Percentiles rank a stretch among this genome's conserved stretches.
Conservation (phyloP, 2,329 filamentous ascomycete species). For the Venturia carpophila region DNA sequence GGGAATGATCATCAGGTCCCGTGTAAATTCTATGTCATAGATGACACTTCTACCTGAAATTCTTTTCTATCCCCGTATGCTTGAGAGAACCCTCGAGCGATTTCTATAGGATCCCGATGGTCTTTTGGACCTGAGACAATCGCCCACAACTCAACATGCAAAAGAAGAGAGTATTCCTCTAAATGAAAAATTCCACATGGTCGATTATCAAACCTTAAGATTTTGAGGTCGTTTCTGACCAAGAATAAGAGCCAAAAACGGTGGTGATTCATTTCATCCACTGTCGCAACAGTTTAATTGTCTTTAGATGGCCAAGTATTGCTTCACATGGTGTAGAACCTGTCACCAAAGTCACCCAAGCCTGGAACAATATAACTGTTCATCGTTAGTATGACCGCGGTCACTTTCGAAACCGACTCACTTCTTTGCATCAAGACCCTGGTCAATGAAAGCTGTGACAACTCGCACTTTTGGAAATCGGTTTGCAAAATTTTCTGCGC, state of each 20-base stretch:
- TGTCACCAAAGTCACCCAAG: constrained; percentile 88
- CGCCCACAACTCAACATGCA: too few relatives aligned
- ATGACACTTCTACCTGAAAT: too few relatives aligned
- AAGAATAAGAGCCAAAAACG: background rate
- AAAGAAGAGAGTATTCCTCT: background rate
- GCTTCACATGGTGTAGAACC: constrained; percentile 80
- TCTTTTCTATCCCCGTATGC: too few relatives aligned
- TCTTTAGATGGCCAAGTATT: background rate
- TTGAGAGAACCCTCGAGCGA: background rate
- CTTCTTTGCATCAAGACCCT: constrained; percentile 97
- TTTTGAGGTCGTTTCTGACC: background rate
- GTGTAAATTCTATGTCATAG: too few relatives aligned
- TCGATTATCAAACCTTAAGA: background rate
- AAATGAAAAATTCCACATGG: background rate
- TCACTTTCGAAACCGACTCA: constrained; percentile 42
- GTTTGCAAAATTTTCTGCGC: constrained; percentile 78
- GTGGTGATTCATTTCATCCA: background rate
- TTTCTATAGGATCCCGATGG: background rate
- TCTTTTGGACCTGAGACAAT: too few relatives aligned
- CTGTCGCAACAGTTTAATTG: background rate
- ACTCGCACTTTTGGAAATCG: constrained; percentile 85
- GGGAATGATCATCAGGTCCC: too few relatives aligned
- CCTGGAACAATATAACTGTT: constrained; percentile 88
- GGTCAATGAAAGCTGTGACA: constrained; percentile 91
- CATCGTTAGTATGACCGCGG: constrained; percentile 22